phyloP scores from a whole-genome alignment of 2,329 filamentous ascomycete species.

The Boeremia exigua region DNA sequence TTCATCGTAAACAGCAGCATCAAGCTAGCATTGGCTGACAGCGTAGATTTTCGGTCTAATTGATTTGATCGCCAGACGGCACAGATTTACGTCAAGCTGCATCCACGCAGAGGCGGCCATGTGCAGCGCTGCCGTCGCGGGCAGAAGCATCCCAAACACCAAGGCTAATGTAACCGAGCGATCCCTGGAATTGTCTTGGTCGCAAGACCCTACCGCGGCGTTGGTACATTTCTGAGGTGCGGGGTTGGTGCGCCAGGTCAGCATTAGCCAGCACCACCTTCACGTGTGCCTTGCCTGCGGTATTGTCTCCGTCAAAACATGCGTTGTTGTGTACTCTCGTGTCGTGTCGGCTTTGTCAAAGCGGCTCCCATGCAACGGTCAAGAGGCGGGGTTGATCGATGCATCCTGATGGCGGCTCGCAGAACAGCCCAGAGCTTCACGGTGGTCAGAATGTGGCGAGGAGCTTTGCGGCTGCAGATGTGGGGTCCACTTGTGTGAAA shows the following conservation, averaged over 20 bases:
- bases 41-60: background rate
- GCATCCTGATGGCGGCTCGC: slow-evolving; percentile 15
- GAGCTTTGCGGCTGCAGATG: slow-evolving; percentile 17
- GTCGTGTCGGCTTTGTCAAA: background rate
- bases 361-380: slow-evolving; percentile 17
- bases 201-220: background rate
- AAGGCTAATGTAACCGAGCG: slow-evolving; percentile 5
- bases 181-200: slow-evolving; percentile 5
- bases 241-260: slow-evolving; percentile 23
- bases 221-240: slow-evolving; percentile 14
- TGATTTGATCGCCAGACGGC: slow-evolving; percentile 2
- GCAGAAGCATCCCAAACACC: background rate
- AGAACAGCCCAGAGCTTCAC: slow-evolving; percentile 12
- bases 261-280: slow-evolving; percentile 3
- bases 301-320: background rate
- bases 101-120: background rate
- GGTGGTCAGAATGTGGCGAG: slow-evolving; percentile 26
- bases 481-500: slow-evolving; percentile 25
- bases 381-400: slow-evolving; percentile 31
- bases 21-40: slow-evolving; percentile 2
- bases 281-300: background rate
- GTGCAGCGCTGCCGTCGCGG: slow-evolving; percentile 5
- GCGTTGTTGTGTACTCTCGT: background rate
- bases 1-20: background rate
- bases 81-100: slow-evolving; percentile 14